Conservation (phyloP, 352 stramenopile species). For the Globisporangium paddicum region DNA sequence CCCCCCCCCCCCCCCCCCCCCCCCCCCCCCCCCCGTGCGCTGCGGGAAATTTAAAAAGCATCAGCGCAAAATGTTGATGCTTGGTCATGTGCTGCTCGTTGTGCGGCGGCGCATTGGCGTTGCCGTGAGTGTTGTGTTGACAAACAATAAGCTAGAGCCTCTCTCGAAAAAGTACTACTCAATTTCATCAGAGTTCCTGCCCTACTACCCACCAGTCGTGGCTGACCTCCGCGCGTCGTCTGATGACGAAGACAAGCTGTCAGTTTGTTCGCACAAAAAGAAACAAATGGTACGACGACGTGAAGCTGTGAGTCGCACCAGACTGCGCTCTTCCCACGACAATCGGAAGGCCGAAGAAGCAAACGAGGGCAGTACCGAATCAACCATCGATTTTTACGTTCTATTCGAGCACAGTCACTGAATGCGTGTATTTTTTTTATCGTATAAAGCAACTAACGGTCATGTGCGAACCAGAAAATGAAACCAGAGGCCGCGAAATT, state of each 20-base stretch:
- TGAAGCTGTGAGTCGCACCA: not conserved
- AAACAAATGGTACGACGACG: not conserved
- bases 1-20: too few relatives aligned
- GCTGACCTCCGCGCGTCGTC: not conserved
- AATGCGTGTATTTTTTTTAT: too few relatives aligned
- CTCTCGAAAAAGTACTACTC: not conserved
- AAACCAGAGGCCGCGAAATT: too few relatives aligned
- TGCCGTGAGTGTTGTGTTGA: too few relatives aligned
- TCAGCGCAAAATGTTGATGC: too few relatives aligned
- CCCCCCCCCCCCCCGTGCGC: too few relatives aligned
- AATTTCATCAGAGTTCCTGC: not conserved
- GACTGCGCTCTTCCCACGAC: not conserved
- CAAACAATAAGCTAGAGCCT: not conserved
- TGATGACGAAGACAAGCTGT: not conserved
- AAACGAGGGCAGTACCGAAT: not conserved
- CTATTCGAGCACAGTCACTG: too few relatives aligned
- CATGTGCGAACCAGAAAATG: too few relatives aligned
- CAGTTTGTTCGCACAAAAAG: not conserved
- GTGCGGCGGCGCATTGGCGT: too few relatives aligned
- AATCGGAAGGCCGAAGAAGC: not conserved
- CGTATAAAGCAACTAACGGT: too few relatives aligned
- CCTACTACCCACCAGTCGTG: not conserved
- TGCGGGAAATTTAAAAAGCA: too few relatives aligned
- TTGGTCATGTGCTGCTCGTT: too few relatives aligned
- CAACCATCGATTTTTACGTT: not conserved